Evolutionary conservation across 2,329 filamentous ascomycete species (phyloP).

Genomic region (Magnaporthiopsis rhizophila): DNA sequence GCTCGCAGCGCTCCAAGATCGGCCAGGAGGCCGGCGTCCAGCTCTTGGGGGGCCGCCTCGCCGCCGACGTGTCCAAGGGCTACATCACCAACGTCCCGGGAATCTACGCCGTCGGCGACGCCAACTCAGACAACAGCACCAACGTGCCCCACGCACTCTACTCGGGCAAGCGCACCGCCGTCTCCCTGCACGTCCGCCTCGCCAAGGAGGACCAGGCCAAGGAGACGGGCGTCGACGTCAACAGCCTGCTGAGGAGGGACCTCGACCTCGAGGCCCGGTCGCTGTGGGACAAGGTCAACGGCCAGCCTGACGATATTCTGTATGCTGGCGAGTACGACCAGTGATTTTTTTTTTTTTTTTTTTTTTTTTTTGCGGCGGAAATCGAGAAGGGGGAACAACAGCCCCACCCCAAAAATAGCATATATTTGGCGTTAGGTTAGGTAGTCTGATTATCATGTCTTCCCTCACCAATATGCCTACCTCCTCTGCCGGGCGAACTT

Average conservation of each 20-base stretch:
- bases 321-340: slow-evolving; percentile 35
- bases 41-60: slow-evolving; percentile 35
- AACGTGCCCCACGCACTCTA: slow-evolving; percentile 56
- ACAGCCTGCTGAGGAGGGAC: slow-evolving; percentile 20
- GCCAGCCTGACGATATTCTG: slow-evolving; percentile 30
- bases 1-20: slow-evolving; percentile 38
- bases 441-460: too few species aligned
- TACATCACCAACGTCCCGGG: slow-evolving; percentile 43
- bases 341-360: too few species aligned
- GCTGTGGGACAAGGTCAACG: slow-evolving; percentile 40
- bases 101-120: slow-evolving; percentile 51
- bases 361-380: too few species aligned
- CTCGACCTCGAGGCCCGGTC: slow-evolving; percentile 28
- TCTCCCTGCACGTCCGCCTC: slow-evolving; percentile 36
- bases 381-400: too few species aligned
- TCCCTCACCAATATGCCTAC: too few species aligned
- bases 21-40: slow-evolving; percentile 38
- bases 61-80: slow-evolving; percentile 23
- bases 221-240: slow-evolving; percentile 27
- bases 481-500: too few species aligned
- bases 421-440: too few species aligned
- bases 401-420: too few species aligned
- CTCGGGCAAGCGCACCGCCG: slow-evolving; percentile 49
- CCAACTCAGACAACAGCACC: slow-evolving; percentile 50
- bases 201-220: slow-evolving; percentile 26